Percentiles rank a stretch among this genome's conserved stretches.
These are phyloP conservation scores for Globisporangium heterothallicum DNA, from an alignment of 352 stramenopile species.

Conservation along the genomic window DNA sequence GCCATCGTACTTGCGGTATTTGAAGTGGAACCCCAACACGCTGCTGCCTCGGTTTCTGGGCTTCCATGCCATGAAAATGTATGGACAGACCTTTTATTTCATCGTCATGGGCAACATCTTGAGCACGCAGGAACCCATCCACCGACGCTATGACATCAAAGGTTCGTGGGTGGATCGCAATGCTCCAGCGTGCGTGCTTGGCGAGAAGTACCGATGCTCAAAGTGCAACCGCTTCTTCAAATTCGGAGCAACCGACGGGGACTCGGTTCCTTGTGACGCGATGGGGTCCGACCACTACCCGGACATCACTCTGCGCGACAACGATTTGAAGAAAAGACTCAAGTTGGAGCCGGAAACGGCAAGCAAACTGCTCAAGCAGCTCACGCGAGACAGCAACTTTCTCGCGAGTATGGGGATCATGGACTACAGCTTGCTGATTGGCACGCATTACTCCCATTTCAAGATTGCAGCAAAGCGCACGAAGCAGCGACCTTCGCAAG, in stretches of 20 bases:
- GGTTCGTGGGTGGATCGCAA: slow-evolving; percentile 88
- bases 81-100: slow-evolving; percentile 89
- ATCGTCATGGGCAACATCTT: slow-evolving; percentile 92
- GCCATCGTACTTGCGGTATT: slow-evolving; percentile 77
- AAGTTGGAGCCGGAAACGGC: slow-evolving; percentile 54
- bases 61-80: slow-evolving; percentile 90
- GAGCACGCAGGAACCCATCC: slow-evolving; percentile 75
- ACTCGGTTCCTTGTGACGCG: slow-evolving; percentile 37
- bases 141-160: slow-evolving; percentile 90
- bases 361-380: slow-evolving; percentile 64
- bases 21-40: slow-evolving; percentile 85
- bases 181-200: slow-evolving; percentile 62
- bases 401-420: slow-evolving; percentile 84
- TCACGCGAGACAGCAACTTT: slow-evolving; percentile 80
- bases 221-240: slow-evolving; percentile 85
- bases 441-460: slow-evolving; percentile 82
- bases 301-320: slow-evolving; percentile 80
- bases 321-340: slow-evolving; percentile 82
- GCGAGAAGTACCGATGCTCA: slow-evolving; percentile 74
- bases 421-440: slow-evolving; percentile 89
- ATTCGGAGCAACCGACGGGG: slow-evolving; percentile 43
- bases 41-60: slow-evolving; percentile 88
- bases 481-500: background rate
- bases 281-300: slow-evolving; percentile 71
- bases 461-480: slow-evolving; percentile 45